Conservation (phyloP, 129 eudicot genomes). For the Pseudognaphalium luteoalbum region DNA sequence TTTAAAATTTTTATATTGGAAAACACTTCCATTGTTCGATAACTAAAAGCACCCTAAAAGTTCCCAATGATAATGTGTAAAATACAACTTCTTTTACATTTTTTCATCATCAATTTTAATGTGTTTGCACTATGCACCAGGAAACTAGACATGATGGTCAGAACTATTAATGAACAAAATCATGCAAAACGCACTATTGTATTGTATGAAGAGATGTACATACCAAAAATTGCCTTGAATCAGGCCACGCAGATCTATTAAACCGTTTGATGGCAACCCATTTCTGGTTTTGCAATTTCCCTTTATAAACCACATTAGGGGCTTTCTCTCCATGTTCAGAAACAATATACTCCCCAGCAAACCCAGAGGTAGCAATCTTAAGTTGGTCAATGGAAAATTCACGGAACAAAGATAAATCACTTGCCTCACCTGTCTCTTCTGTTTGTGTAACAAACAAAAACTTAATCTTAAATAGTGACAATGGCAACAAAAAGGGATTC, state of each 20-base stretch:
- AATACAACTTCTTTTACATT: too few species aligned
- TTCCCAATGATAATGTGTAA: too few species aligned
- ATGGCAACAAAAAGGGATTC: slow-evolving; percentile 5
- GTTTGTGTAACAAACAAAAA: slow-evolving; percentile 38
- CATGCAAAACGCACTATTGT: slow-evolving; percentile 5
- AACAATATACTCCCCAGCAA: slow-evolving; percentile 82
- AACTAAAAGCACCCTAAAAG: too few species aligned
- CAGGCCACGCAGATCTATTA: slow-evolving; percentile 89
- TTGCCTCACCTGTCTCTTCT: slow-evolving; percentile 55
- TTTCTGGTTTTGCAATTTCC: slow-evolving; percentile 73
- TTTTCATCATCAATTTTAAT: too few species aligned
- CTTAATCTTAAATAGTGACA: neutral
- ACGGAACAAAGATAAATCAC: slow-evolving; percentile 64
- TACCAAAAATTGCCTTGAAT: slow-evolving; percentile 79
- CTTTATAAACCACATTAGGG: slow-evolving; percentile 89
- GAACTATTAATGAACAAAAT: too few species aligned
- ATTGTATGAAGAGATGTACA: slow-evolving; percentile 10
- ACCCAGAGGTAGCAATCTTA: slow-evolving; percentile 76
- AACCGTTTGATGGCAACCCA: slow-evolving; percentile 78
- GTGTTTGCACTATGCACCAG: too few species aligned
- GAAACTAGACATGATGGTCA: too few species aligned
- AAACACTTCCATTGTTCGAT: too few species aligned
- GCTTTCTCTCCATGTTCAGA: slow-evolving; percentile 96
- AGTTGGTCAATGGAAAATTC: slow-evolving; percentile 71
- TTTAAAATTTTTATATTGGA: too few species aligned